A percentile compares a stretch with the other conserved stretches of the same genome.
Conservation (phyloP, 441 rosid species). For the Croton setiger region DNA sequence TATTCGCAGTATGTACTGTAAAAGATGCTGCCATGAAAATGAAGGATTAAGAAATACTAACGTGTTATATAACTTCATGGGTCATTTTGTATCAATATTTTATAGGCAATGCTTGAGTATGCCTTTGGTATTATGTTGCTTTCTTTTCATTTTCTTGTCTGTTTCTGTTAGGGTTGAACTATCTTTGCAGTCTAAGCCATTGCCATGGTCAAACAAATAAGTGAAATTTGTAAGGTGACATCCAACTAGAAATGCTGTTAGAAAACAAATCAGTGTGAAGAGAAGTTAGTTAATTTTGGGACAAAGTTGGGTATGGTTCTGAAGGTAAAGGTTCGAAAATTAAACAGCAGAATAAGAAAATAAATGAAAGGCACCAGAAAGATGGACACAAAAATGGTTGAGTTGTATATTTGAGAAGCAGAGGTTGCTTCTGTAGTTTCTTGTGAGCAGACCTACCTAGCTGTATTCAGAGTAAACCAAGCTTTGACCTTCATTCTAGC, state of each 20-base stretch:
- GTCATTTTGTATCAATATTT: neutral
- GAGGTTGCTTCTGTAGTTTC: slow-evolving; percentile 1
- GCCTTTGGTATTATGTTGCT: neutral
- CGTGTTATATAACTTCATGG: neutral
- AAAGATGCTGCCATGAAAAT: neutral
- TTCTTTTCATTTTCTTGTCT: neutral
- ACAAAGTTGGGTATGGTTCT: neutral
- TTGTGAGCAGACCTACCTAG: neutral
- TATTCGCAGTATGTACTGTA: neutral
- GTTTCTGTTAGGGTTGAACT: neutral
- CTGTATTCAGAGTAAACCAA: neutral
- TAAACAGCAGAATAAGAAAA: neutral
- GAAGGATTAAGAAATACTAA: neutral
- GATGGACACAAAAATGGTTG: neutral
- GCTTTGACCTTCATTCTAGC: neutral
- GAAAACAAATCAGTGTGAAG: neutral
- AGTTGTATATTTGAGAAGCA: neutral
- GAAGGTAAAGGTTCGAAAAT: neutral
- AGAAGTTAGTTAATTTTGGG: neutral
- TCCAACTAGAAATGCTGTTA: no score
- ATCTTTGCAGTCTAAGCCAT: neutral
- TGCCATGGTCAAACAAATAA: neutral
- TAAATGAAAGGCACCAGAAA: neutral
- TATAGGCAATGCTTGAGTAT: neutral
- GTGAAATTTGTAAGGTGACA: neutral